Evolutionary conservation across 1,284 basidiomycete species (phyloP), one percentile per base, ranked within the genome.

Genomic region (Ceratobasidium sp.): DNA sequence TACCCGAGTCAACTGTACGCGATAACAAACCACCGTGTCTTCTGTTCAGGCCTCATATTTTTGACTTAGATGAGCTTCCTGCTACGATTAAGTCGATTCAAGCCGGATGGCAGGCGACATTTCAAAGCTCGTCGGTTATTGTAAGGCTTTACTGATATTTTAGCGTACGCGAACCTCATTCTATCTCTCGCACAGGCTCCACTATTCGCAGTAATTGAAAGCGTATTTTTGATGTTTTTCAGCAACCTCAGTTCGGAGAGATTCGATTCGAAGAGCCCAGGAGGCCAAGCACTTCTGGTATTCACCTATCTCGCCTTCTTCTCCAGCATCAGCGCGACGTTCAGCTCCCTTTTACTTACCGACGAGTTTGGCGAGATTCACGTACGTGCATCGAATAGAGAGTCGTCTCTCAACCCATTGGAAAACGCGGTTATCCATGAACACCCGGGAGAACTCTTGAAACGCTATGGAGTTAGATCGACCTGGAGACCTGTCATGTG

Each of bases 51-150:
- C n/a, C 35, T 38, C 11, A 38, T 38, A 38, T 5, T 5, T 38
- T 11, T 38, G 11, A 5, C 11, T 38, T 46, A 69, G 64, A 69
- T 32, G 64, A 57, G 5, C 52, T 69, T 23, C 64, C 64, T 21
- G 49, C 64, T 5, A 69, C 64, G 1, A 69, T 69, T 11, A 69
- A 69, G 28, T 69, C 64, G 16, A 57, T 69, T 21, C 64, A 69
- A 28, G 23, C 52, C 23, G 64, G 64, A 11, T 69, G 64, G 64
- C 41, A 46, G n/a, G 41, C 21, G 28, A 69, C 64, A 8, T 69
- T 69, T n/a, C 64, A 69, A 23, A 69, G 52, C 52, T 46, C 64
- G 1, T 54, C 47, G 9, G 46, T 57, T n/a, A 69, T 69, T 13
- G 64, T 69, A 32, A 26, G 52, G 18, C 6, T 16, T 4, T 32